Evolutionary conservation across 2,329 filamentous ascomycete species (phyloP).

Genomic region (Ceratocystis alfenasii): DNA sequence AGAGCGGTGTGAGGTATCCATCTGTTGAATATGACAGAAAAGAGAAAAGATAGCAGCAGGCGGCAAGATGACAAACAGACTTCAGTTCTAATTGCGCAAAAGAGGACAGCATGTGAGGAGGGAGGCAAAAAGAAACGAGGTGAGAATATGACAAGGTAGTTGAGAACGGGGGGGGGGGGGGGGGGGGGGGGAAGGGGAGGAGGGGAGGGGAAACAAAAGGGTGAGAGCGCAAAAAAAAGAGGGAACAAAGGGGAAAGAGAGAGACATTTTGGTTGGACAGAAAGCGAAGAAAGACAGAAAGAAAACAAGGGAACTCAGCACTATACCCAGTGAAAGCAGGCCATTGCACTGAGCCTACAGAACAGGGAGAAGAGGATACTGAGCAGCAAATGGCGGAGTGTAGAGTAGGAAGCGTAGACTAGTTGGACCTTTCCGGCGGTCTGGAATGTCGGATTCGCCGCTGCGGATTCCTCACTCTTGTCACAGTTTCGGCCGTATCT

Average conservation of each 20-base stretch:
- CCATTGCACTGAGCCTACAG: no score
- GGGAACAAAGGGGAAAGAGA: neutral
- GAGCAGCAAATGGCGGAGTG: neutral
- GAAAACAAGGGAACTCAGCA: neutral
- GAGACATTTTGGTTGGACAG: neutral
- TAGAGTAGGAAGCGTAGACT: neutral
- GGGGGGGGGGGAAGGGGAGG: neutral
- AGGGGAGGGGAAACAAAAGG: neutral
- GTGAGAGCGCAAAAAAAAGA: neutral
- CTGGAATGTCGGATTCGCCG: slow-evolving; percentile 13
- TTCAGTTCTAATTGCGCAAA: neutral
- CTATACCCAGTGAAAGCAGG: neutral
- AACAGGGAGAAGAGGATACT: no score
- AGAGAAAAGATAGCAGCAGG: no score
- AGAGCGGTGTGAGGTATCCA: neutral
- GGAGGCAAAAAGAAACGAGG: neutral
- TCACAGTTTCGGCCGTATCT: neutral
- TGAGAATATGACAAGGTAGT: neutral
- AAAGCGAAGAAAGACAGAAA: slow-evolving; percentile 8
- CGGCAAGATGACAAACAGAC: neutral
- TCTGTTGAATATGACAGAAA: slow-evolving; percentile 6
- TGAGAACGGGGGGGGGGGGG: neutral
- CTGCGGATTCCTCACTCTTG: slow-evolving; percentile 5
- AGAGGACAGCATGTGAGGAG: neutral
- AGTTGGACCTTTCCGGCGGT: neutral